Evolutionary conservation across 2,329 filamentous ascomycete genomes (phyloP), one percentile per base, ranked within the genome.

Genomic region (Phyllosticta citrichinensis): DNA sequence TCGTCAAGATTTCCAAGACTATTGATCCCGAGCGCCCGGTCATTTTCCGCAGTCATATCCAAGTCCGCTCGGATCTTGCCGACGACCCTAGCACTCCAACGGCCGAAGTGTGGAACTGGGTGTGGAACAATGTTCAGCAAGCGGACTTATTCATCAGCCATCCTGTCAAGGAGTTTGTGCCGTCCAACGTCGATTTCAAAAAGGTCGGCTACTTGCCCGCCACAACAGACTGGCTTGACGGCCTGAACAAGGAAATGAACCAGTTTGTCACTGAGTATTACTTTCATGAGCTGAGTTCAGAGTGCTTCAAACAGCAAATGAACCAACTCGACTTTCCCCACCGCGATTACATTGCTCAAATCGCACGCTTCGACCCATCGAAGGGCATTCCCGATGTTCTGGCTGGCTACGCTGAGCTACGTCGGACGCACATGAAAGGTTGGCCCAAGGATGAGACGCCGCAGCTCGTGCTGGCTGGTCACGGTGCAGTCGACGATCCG

Each of bases 61-160:
- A 94, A 72, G 86, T 94, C 62, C 84, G 89, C 61, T 85, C 84
- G 63, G 89, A 94, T 68, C 79, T 93, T 12, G 81, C 87, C 6
- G 81, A 82, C 56, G 75, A 81, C 55, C 71, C 81, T 1, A 85
- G 82, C 1, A 85, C 83, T 2, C 86, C 88, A 0, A 88, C 91
- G 65, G 81, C 82, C 4, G 85, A 89, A 64, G 84, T 88, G 12
- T 94, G 89, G 89, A 76, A 81, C 30, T 91, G 85, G 75, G 75
- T 94, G 9, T 93, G 87, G 87, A 76, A 83, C 56, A 83, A 84
- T 64, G 88, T 91, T 67, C 80, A 87, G 68, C 73, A 81, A 1
- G 85, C 87, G 10, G 89, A 94, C 72, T 77, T 91, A 70, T 94
- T 92, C 73, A 87, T 94, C 73, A 90, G 87, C 67, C 89, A 94